A percentile compares a stretch with the other conserved stretches of the same genome.
These are phyloP conservation scores for Saitozyma podzolica DNA, from an alignment of 768 basidiomycete species.

Conservation along the genomic window DNA sequence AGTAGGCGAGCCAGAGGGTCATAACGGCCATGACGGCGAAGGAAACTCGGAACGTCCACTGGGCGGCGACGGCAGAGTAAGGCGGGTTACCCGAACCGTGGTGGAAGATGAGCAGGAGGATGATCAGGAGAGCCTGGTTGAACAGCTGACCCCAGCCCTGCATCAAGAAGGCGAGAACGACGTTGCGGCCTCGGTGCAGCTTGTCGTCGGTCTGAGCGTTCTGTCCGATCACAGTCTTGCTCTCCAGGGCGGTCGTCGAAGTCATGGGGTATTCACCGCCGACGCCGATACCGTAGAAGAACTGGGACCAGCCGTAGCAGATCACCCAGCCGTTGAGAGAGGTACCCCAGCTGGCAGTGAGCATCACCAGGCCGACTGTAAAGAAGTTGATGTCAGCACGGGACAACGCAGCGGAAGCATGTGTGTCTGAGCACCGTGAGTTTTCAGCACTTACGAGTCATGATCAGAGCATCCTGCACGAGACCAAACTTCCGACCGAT, in stretches of 20 bases:
- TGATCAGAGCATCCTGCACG: slow-evolving; percentile 55
- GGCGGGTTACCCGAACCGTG: slow-evolving; percentile 37
- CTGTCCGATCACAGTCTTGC: slow-evolving; percentile 30
- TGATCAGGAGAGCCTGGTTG: slow-evolving; percentile 52
- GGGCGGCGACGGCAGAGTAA: slow-evolving; percentile 48
- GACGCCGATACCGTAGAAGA: slow-evolving; percentile 54
- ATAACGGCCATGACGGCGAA: slow-evolving; percentile 55
- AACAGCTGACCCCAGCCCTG: slow-evolving; percentile 54
- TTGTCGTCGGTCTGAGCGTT: slow-evolving; percentile 52
- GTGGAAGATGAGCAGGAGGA: slow-evolving; percentile 55
- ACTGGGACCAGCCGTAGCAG: slow-evolving; percentile 52
- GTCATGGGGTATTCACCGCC: slow-evolving; percentile 55
- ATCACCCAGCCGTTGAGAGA: slow-evolving; percentile 55
- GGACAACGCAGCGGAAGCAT: not conserved
- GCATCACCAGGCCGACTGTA: slow-evolving; percentile 53
- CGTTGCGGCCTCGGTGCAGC: slow-evolving; percentile 54
- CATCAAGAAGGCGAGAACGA: slow-evolving; percentile 56
- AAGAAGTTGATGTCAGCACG: not conserved
- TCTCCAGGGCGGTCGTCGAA: slow-evolving; percentile 53
- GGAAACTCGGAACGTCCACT: slow-evolving; percentile 55
- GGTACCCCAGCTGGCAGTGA: slow-evolving; percentile 55
- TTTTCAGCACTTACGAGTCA: slow-evolving; percentile 43
- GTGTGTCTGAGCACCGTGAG: no score
- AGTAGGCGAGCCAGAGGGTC: slow-evolving; percentile 56
- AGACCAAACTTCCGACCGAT: slow-evolving; percentile 54